A percentile compares a stretch with the other conserved stretches of the same genome.
Conservation (phyloP, 2,329 filamentous ascomycete genomes). For the Microthyrium microscopicum region DNA sequence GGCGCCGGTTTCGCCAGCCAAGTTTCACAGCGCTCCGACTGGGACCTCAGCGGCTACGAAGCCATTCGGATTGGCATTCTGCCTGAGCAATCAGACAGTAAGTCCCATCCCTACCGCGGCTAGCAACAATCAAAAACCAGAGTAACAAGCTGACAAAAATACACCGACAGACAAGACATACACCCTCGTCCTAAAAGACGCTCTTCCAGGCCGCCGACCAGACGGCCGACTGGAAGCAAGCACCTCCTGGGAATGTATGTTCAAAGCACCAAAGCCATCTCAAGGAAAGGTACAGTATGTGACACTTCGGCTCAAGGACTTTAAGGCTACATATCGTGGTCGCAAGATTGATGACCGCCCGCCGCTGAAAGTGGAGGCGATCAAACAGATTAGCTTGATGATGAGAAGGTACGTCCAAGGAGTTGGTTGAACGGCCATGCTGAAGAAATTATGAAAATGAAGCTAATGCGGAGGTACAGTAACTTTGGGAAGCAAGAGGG, state of each 20-base stretch:
- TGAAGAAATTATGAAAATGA: too few species aligned
- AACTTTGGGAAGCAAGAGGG: slow-evolving; percentile 64
- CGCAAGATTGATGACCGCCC: slow-evolving; percentile 42
- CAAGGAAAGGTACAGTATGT: slow-evolving; percentile 25
- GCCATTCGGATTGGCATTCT: slow-evolving; percentile 43
- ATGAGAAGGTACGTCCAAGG: slow-evolving; percentile 73
- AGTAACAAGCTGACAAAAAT: slow-evolving; percentile 1
- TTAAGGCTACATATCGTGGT: slow-evolving; percentile 60
- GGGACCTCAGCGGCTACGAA: slow-evolving; percentile 47
- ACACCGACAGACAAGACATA: slow-evolving; percentile 41
- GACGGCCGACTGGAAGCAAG: slow-evolving; percentile 55
- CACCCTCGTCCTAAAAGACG: slow-evolving; percentile 60
- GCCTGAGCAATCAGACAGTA: slow-evolving; percentile 36
- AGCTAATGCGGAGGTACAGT: slow-evolving; percentile 26
- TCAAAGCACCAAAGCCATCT: slow-evolving; percentile 23
- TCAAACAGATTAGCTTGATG: slow-evolving; percentile 62
- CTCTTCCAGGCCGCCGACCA: slow-evolving; percentile 36
- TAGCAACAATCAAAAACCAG: background rate
- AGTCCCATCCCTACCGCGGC: slow-evolving; percentile 4
- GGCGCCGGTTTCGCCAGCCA: slow-evolving; percentile 74
- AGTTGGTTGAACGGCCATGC: too few species aligned
- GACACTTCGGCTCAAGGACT: slow-evolving; percentile 46
- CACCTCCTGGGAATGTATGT: slow-evolving; percentile 60
- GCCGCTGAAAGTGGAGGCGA: slow-evolving; percentile 38
- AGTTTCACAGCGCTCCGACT: slow-evolving; percentile 31